Evolutionary conservation across 164 flowering plant genomes (phyloP), one percentile per base, ranked within the genome.

Genomic region (Liquidambar formosana): DNA sequence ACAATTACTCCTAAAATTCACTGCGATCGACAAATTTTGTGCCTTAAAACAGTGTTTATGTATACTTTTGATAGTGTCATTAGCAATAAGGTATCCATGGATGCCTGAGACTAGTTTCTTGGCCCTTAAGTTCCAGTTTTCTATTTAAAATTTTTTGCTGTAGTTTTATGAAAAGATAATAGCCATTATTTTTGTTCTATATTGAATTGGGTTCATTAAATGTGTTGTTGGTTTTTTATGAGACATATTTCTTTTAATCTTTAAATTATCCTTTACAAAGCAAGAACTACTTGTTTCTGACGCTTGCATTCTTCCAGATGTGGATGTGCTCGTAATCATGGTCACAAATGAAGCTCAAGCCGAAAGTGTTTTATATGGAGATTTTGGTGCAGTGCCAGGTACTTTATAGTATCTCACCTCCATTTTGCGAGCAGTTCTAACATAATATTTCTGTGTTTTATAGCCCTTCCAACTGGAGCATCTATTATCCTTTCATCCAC

Each of bases 271-370:
- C 28, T 57, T 56, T 28, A 10, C 11, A 47, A 25, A 64, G 8
- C 53, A 45, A 47, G 23, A 54, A 21, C 47, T 13, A 63, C 44
- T 62, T 21, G 23, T 54, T 70, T 64, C 61, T 71, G 43, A 56
- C 12, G 51, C 10, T 58, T 74, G 59, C 51, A 21, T 61, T 69
- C 59, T 58, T 81, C 22, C 82, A 96, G 99, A 83, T 79, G 93
- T 85, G 28, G 97, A 93, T 74, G 91, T 88, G 68, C 89, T 96
- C 61, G 79, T 96, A 21, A 54, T 93, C 54, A 96, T 96, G 98
- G 99, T 96, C 64, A 84, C 97, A 70, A 96, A 96, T 83, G 99
- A 96, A 83, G 72, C 77, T 78, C 99, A 96, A 81, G 97, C 92
- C 18, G 96, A 92, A 72, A 82, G 89, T 80, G 95, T 86, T 73